Conservation (phyloP, 75 land plant genomes). For the Picea glauca region DNA sequence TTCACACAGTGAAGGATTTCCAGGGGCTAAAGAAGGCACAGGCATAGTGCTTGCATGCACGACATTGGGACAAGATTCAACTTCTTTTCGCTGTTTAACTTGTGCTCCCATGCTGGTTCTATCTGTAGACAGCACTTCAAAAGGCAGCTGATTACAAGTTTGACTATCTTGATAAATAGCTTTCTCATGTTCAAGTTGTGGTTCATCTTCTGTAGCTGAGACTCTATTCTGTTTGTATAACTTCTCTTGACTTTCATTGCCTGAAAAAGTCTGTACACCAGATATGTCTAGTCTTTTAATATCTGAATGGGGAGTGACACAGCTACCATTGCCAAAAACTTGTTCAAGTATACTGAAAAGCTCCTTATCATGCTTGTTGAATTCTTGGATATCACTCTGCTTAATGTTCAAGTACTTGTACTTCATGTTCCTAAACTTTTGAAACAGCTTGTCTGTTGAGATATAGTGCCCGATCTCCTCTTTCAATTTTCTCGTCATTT, state of each 20-base stretch:
- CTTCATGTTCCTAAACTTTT: slow-evolving; percentile 2
- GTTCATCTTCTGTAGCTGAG: background rate
- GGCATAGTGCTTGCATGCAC: background rate
- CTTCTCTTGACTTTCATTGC: background rate
- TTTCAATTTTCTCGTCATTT: background rate
- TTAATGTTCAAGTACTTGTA: slow-evolving; percentile 7
- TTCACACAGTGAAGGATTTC: background rate
- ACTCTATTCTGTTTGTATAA: background rate
- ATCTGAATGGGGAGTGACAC: background rate
- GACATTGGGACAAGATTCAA: background rate
- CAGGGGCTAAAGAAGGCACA: background rate
- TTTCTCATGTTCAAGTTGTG: background rate
- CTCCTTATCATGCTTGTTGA: slow-evolving; percentile 5
- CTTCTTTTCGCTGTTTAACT: background rate
- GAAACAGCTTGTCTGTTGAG: slow-evolving; percentile 1
- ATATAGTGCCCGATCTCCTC: background rate
- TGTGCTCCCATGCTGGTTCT: background rate
- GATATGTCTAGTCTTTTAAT: background rate
- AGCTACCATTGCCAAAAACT: background rate
- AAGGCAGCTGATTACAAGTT: slow-evolving; percentile 1
- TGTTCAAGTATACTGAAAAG: slow-evolving; percentile 2
- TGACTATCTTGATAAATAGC: slow-evolving; percentile 3
- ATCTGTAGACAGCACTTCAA: background rate
- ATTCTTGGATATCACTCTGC: background rate
- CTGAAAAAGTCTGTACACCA: background rate